These are phyloP conservation scores for Solanum tarijense DNA, from an alignment of 257 asterid genomes.

Conservation along the genomic window DNA sequence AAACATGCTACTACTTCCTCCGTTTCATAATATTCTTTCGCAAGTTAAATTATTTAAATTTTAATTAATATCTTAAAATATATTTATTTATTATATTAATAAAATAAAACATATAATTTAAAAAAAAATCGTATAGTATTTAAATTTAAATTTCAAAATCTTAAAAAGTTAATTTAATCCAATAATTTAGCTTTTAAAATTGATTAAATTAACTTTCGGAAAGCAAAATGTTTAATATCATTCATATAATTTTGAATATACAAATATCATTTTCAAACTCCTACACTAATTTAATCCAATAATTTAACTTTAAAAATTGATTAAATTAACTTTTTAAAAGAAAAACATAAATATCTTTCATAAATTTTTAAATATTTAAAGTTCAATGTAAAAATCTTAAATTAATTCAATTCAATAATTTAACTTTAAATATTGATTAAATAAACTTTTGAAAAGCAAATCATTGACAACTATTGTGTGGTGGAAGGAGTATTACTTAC, in stretches of 20 bases:
- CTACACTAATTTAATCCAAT: not conserved
- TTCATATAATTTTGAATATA: not conserved
- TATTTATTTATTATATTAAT: not conserved
- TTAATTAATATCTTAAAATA: not conserved
- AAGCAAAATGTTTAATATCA: too few species aligned
- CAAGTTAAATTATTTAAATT: not conserved
- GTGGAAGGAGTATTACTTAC: not conserved
- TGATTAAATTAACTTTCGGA: too few species aligned
- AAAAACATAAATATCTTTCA: too few species aligned
- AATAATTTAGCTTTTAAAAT: too few species aligned
- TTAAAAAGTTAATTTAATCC: too few species aligned
- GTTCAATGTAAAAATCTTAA: too few species aligned
- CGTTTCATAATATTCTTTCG: not conserved
- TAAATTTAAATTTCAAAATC: too few species aligned
- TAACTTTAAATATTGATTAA: not conserved
- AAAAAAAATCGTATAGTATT: accelerated
- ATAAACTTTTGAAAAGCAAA: not conserved
- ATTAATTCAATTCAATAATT: too few species aligned
- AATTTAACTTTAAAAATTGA: too few species aligned
- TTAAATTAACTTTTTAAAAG: too few species aligned
- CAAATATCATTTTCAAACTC: too few species aligned
- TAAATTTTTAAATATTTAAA: too few species aligned
- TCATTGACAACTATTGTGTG: not conserved
- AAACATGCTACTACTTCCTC: not conserved
- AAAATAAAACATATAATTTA: not conserved